Evolutionary conservation across 768 basidiomycete genomes (phyloP).

Genomic region (Tylopilus sp.): DNA sequence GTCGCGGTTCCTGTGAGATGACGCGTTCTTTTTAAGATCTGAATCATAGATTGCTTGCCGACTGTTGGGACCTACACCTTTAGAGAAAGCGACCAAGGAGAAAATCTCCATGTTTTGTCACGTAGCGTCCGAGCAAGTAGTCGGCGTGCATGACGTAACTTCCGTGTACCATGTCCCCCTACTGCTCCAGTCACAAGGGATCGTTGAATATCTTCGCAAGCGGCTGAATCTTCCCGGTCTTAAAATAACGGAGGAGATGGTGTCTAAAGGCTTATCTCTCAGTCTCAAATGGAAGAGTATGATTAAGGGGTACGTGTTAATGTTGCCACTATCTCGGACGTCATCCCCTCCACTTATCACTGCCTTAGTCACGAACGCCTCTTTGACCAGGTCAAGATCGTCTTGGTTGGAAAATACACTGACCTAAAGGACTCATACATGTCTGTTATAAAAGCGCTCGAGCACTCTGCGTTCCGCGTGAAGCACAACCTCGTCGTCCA

Average conservation of each 20-base stretch:
- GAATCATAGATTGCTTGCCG: slow-evolving; percentile 84
- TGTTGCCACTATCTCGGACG: neutral
- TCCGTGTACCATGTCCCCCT: slow-evolving; percentile 98
- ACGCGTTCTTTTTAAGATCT: neutral
- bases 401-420: slow-evolving; percentile 96
- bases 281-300: slow-evolving; percentile 76
- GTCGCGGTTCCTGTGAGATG: slow-evolving; percentile 23
- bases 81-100: slow-evolving; percentile 83
- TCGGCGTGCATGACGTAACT: slow-evolving; percentile 94
- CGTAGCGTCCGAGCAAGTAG: slow-evolving; percentile 81
- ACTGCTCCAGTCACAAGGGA: slow-evolving; percentile 88
- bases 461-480: slow-evolving; percentile 94
- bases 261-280: slow-evolving; percentile 61
- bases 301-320: slow-evolving; percentile 63
- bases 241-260: slow-evolving; percentile 51
- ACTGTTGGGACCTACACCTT: slow-evolving; percentile 70
- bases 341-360: neutral
- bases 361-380: slow-evolving; percentile 81
- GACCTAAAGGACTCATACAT: slow-evolving; percentile 97
- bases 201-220: slow-evolving; percentile 77
- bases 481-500: slow-evolving; percentile 79
- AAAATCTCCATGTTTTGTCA: slow-evolving; percentile 99
- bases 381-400: slow-evolving; percentile 85
- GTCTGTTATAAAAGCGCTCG: slow-evolving; percentile 94
- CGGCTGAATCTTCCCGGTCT: slow-evolving; percentile 71